Evolutionary conservation across 1,284 basidiomycete genomes (phyloP), one percentile per base, ranked within the genome.

Genomic region (Tilletia caries): DNA sequence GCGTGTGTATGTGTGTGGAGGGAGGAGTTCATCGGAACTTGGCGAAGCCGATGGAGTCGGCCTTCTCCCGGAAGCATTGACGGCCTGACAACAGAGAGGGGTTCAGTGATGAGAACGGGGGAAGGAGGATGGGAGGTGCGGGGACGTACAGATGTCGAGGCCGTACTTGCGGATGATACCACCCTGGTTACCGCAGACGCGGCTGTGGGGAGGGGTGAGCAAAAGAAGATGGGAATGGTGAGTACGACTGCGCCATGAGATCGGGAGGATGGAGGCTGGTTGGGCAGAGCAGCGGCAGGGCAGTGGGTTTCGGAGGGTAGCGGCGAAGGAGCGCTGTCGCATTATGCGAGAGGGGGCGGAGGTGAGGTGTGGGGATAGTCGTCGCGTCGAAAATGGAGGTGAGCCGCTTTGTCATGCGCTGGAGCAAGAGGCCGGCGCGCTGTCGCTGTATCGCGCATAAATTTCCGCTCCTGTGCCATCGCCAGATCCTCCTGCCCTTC

Each of bases 151-250:
- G 75, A 81, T 81, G 78, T 81, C 73, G 70, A 81, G 74, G 71
- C 80, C 77, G 78, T 81, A 81, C 77, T 82, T 81, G 74, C 80
- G 80, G 76, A 82, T 78, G 73, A 82, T 75, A 78, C 81, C 81
- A 66, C 79, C 78, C 70, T 77, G 73, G 79, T 82, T 82, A 68
- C 72, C 80, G 76, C 80, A 82, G 68, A 81, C 79, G 64, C 81
- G 81, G 81, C 81, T 81, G 70, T 65, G 29, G 67, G 18, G 41
- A 25, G 23, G 67, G n/a, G n/a, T n/a, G n/a, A n/a, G n/a, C n/a
- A n/a, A 34, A 62, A 34, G 58, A 33, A 18, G 20, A 50, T 12
- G 20, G 18, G n/a, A 12, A 10, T 27, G 54, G 18, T 25, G 54
- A 15, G 37, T 41, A 2, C 37, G 37, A 41, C 37, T 54, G 18